A percentile compares a stretch with the other conserved stretches of the same genome.
Evolutionary conservation across 805 yeast species (phyloP).

Genomic region (Teunomyces atbi): DNA sequence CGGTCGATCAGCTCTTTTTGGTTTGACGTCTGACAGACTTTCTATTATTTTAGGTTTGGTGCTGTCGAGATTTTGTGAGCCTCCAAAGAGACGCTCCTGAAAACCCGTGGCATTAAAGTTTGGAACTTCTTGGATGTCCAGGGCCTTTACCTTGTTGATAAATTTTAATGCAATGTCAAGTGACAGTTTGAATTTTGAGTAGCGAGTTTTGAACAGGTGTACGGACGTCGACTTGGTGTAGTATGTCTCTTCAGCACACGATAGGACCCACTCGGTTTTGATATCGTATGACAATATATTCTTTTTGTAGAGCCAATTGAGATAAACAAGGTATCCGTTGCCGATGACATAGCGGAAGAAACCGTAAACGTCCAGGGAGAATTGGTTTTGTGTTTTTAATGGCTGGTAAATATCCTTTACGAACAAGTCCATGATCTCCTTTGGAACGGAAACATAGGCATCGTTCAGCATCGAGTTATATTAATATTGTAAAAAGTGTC

Average conservation of each 20-base stretch:
- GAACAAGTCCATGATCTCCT: constrained; percentile 1
- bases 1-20: background rate
- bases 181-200: background rate
- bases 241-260: background rate
- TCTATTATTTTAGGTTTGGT: background rate
- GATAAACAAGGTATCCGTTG: background rate
- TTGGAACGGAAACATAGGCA: background rate
- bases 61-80: background rate
- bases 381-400: background rate
- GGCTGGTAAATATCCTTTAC: constrained; percentile 1
- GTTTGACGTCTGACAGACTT: background rate
- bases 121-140: background rate
- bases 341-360: constrained; percentile 1
- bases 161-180: constrained; percentile 1
- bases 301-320: background rate
- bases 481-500: background rate
- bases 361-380: constrained; percentile 2
- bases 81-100: background rate
- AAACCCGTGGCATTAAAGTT: background rate
- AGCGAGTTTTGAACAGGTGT: background rate
- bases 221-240: background rate
- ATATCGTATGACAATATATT: background rate
- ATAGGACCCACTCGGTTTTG: background rate
- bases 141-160: background rate
- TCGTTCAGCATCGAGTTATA: background rate